These are phyloP conservation scores for Discostella pseudostelligera DNA, from an alignment of 108 stramenopile genomes.

Conservation along the genomic window DNA sequence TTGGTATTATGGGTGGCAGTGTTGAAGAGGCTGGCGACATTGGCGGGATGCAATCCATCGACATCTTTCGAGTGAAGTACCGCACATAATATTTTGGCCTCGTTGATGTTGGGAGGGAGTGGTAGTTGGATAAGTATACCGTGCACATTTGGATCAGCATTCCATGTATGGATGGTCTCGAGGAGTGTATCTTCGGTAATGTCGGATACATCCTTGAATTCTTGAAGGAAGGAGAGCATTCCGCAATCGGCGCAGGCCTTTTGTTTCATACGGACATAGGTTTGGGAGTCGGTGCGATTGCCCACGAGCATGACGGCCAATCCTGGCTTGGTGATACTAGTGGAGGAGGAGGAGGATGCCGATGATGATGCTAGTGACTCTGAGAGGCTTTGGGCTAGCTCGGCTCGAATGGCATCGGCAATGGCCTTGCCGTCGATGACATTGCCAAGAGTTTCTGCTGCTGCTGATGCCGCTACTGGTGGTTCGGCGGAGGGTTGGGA, in stretches of 20 bases:
- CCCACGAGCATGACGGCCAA: constrained; percentile 95
- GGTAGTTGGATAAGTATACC: constrained; percentile 98
- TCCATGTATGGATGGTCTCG: constrained; percentile 70
- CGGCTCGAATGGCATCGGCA: constrained; percentile 64
- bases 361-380: constrained; percentile 11
- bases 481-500: neutral
- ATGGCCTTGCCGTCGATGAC: constrained; percentile 85
- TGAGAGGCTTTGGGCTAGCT: constrained; percentile 56
- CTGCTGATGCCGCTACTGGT: neutral
- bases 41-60: constrained; percentile 94
- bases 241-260: constrained; percentile 91
- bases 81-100: constrained; percentile 69
- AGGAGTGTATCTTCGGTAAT: constrained; percentile 84
- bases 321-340: constrained; percentile 57
- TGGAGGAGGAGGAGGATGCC: constrained; percentile 5
- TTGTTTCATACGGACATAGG: constrained; percentile 98
- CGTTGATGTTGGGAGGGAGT: constrained; percentile 86
- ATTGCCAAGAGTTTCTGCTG: constrained; percentile 10
- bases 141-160: constrained; percentile 81
- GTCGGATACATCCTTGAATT: constrained; percentile 62
- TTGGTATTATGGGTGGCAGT: constrained; percentile 50
- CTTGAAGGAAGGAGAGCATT: constrained; percentile 75
- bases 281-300: constrained; percentile 88
- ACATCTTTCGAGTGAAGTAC: constrained; percentile 90
- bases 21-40: constrained; percentile 78